Evolutionary conservation across 306 rosid species (phyloP).

Genomic region (Lathyrus sativus): DNA sequence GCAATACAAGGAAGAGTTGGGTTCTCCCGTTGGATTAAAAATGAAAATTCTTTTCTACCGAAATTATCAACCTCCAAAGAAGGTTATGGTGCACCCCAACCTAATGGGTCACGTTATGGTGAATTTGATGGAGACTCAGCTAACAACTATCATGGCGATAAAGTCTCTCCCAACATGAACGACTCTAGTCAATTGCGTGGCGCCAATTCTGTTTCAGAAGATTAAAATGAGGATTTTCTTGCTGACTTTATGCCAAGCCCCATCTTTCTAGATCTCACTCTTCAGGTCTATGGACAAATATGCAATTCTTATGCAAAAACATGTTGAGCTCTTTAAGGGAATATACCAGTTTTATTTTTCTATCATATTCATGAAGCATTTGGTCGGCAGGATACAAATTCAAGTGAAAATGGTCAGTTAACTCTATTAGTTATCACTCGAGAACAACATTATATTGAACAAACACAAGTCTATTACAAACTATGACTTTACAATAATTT

Average conservation of each 20-base stretch:
- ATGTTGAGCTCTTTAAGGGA: constrained; percentile 93
- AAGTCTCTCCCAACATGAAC: constrained; percentile 54
- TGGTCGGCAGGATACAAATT: constrained; percentile 69
- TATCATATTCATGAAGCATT: constrained; percentile 74
- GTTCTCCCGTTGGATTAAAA: constrained; percentile 72
- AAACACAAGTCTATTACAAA: too few relatives aligned
- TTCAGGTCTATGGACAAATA: constrained; percentile 92
- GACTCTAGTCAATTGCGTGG: constrained; percentile 56
- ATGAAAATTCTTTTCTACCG: constrained; percentile 79
- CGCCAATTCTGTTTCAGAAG: constrained; percentile 65
- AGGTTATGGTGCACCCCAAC: constrained; percentile 48
- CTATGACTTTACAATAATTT: too few relatives aligned
- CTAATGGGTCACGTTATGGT: constrained; percentile 58
- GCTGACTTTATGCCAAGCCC: constrained; percentile 89
- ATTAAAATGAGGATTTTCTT: constrained; percentile 94
- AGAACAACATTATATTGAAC: too few relatives aligned
- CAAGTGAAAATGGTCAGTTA: constrained; percentile 66
- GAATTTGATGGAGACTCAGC: constrained; percentile 62
- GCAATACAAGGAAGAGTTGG: constrained; percentile 62
- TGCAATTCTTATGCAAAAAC: constrained; percentile 95
- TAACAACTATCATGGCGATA: constrained; percentile 50
- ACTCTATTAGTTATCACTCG: constrained; percentile 62
- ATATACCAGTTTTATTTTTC: constrained; percentile 90
- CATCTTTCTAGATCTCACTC: constrained; percentile 50
- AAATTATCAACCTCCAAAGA: constrained; percentile 60